Base-by-base conservation (phyloP, 768 basidiomycete species). In the Pulveroboletus sp. region DNA sequence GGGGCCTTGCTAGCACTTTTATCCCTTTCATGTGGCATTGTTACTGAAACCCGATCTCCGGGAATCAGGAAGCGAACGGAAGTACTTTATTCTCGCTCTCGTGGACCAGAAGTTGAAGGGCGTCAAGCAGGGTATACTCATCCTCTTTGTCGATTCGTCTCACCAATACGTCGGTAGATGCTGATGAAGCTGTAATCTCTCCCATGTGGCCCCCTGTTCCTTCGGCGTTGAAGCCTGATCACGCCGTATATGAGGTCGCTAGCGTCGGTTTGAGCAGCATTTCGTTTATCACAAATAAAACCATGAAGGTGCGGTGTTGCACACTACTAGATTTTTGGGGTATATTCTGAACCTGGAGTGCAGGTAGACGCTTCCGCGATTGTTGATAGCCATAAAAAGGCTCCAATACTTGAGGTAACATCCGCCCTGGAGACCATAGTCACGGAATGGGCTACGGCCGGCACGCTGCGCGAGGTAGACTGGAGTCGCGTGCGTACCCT, bases 401-500 rank as follows among this genome's bases (percentile, higher is more conserved):
- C 79, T 3, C 69, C 71, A 8, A 83, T 90, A 75, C 75, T 76
- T 12, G 79, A 82, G 10, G 79, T 76, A 3, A 71, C 80, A 24
- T 61, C 71, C 6, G 68, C 71, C 8, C 71, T 95, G 11, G 72
- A 76, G 39, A 60, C 47, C 2, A 55, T 86, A 3, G 71, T 80
- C 14, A 63, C 73, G 14, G 84, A 88, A 49, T 92, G 87, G 83
- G 51, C 69, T 36, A 49, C 61, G n/a, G 51, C 58, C 5, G 64
- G 69, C 8, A 57, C 57, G 3, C 69, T 93, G 12, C 78, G 81
- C 2, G 96, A 99, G 65, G 79, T 85, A 5, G 90, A 91, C 47
- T 98, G 93, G 94, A 73, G 73, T 48, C 80, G 86, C 45, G 78
- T 93, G 65, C 80, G 87, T 39, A 75, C 81, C n/a, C 69, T 99